Evolutionary conservation across 495 filamentous ascomycete genomes (phyloP), one percentile per base, ranked within the genome.

Genomic region (Cladorrhinum samala): DNA sequence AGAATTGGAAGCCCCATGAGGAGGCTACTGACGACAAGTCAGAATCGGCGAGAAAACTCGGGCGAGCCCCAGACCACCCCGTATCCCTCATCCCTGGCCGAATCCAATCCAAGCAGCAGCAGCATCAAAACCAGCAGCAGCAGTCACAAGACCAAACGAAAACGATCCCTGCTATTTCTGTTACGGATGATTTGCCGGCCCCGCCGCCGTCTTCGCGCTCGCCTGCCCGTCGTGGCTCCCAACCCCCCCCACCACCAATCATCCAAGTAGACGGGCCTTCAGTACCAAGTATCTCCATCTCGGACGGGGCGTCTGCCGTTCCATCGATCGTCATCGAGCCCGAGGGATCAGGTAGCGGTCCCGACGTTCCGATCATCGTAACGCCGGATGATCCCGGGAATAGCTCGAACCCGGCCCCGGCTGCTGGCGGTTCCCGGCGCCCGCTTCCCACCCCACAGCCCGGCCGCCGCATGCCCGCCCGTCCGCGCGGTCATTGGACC

Each of bases 1-100:
- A 74, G 58, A 75, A 83, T 68, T 93, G 88, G 89, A 86, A 83
- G 71, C 81, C 88, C 50, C 74, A 68, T 56, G 77, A 72, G 61
- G 77, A 77, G 67, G 72, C 77, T 71, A 70, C 76, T 80, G 77
- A 80, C 78, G 65, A 67, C 47, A 74, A 73, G 64, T 70, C 76
- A 79, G 62, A 67, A 61, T 59, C 68, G 57, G 56, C 64, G 54
- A 61, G 57, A 54, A 61, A 55, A 54, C 24, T 36, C 52, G 62
- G 56, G 37, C 54, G 60, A 51, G 52, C 50, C 41, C 30, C 27
- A 45, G 47, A 38, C 21, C 59, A 55, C 42, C 60, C 65, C 44
- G n/a, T 52, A 38, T 58, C 50, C 55, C 49, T 66, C 53, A 40
- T 60, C 63, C 58, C 59, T 30, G 58, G 58, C 33, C 51, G 62